Percentiles rank a stretch among this genome's conserved stretches.
These are phyloP conservation scores for Polygonum aviculare DNA, from an alignment of 148 eudicot genomes.

Conservation along the genomic window DNA sequence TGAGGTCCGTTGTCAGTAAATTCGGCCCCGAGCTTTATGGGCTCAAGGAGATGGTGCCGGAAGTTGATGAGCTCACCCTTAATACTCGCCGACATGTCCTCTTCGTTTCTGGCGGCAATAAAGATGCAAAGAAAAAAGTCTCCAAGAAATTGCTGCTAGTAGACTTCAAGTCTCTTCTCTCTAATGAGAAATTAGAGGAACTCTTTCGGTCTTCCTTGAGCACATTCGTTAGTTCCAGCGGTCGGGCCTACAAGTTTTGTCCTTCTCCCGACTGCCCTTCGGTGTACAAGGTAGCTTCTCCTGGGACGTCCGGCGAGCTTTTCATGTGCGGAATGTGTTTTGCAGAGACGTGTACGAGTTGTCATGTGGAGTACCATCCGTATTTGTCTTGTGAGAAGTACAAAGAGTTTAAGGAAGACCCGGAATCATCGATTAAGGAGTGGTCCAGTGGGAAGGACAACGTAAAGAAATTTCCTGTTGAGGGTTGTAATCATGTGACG, in stretches of 20 bases:
- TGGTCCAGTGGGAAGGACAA: constrained; percentile 73
- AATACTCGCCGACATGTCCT: constrained; percentile 57
- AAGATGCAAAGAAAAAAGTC: constrained; percentile 57
- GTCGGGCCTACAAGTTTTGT: constrained; percentile 59
- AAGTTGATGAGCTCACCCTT: constrained; percentile 37
- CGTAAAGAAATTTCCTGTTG: constrained; percentile 65
- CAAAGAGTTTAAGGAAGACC: constrained; percentile 65
- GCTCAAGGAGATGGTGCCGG: constrained; percentile 59
- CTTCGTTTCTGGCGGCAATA: constrained; percentile 36
- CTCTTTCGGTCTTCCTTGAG: constrained; percentile 70
- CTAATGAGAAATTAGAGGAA: constrained; percentile 60
- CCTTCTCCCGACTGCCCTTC: constrained; percentile 97
- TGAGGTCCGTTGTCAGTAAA: constrained; percentile 71
- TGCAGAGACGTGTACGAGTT: constrained; percentile 65
- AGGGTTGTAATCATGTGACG: constrained; percentile 86
- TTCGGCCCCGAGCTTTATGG: constrained; percentile 76
- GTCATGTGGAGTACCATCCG: constrained; percentile 79
- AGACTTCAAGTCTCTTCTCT: constrained; percentile 48
- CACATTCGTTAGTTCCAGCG: constrained; percentile 55
- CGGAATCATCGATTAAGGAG: constrained; percentile 64
- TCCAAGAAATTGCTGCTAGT: constrained; percentile 48
- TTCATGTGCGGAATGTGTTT: constrained; percentile 80
- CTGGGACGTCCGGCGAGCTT: constrained; percentile 25
- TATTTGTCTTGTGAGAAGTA: constrained; percentile 73
- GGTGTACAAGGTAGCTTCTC: constrained; percentile 42